Conservation (phyloP, 805 yeast species). For the Monosporozyma aquatica region DNA sequence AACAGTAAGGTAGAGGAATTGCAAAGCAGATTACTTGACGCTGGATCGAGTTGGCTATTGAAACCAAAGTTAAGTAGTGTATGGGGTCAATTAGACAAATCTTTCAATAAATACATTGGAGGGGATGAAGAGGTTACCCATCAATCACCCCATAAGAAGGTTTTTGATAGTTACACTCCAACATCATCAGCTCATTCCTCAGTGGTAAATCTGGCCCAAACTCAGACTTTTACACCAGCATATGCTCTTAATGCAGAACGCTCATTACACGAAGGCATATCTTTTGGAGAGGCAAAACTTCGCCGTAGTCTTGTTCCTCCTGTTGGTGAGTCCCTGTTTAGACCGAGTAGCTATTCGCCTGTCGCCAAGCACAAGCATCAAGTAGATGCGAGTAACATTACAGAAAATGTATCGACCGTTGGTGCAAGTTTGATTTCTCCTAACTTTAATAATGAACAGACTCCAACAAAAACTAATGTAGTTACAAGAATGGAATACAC, state of each 20-base stretch:
- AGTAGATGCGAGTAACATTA: no score
- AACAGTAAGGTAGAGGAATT: constrained; percentile 32
- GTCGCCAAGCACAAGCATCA: no score
- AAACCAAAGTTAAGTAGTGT: constrained; percentile 69
- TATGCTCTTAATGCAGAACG: constrained; percentile 5
- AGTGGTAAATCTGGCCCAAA: constrained; percentile 29
- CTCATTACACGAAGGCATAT: background rate
- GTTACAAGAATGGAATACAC: no score
- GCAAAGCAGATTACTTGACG: constrained; percentile 39
- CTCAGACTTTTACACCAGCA: constrained; percentile 19
- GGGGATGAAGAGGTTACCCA: constrained; percentile 59
- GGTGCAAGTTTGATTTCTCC: no score
- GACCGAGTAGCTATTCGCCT: no score
- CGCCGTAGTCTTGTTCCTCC: background rate
- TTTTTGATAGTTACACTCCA: constrained; percentile 66
- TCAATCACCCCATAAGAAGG: constrained; percentile 36
- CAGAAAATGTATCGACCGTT: no score
- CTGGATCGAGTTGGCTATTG: constrained; percentile 68
- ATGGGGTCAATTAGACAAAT: constrained; percentile 83
- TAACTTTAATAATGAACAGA: no score
- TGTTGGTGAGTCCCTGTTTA: background rate
- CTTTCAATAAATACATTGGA: constrained; percentile 68
- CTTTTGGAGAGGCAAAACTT: background rate
- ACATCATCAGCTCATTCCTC: constrained; percentile 51
- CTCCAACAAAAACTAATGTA: no score